Evolutionary conservation across 1,139 yeast species (phyloP).

Genomic region (Diutina sp.): DNA sequence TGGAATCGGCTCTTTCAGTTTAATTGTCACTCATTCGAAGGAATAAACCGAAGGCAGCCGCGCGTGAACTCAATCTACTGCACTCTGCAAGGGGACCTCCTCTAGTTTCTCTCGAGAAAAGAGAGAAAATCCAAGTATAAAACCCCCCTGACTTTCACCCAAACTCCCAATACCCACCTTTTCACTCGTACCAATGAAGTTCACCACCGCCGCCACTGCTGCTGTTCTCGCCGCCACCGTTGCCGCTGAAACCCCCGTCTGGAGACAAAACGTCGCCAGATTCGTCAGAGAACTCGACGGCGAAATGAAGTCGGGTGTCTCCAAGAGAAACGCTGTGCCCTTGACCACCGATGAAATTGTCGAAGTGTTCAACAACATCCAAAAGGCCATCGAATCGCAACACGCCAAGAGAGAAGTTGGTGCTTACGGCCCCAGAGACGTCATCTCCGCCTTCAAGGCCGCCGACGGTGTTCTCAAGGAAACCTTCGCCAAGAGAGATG

Average conservation of each 20-base stretch:
- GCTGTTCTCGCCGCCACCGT: neutral
- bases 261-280: neutral
- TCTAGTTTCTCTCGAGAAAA: neutral
- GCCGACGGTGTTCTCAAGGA: neutral
- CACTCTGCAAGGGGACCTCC: neutral
- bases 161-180: neutral
- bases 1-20: no score
- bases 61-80: neutral
- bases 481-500: neutral
- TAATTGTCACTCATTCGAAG: no score
- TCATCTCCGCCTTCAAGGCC: neutral
- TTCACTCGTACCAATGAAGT: constrained; percentile 1
- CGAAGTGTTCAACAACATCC: neutral
- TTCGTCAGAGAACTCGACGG: neutral
- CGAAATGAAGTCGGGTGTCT: neutral
- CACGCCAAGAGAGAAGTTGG: neutral
- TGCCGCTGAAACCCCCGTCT: neutral
- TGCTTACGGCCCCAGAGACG: neutral
- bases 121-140: neutral
- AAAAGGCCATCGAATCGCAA: neutral
- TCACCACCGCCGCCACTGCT: neutral
- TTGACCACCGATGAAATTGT: neutral
- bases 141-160: neutral
- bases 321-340: neutral
- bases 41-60: neutral